Conservation (phyloP, 208 protist species). For the Trypanosoma cruzi region DNA sequence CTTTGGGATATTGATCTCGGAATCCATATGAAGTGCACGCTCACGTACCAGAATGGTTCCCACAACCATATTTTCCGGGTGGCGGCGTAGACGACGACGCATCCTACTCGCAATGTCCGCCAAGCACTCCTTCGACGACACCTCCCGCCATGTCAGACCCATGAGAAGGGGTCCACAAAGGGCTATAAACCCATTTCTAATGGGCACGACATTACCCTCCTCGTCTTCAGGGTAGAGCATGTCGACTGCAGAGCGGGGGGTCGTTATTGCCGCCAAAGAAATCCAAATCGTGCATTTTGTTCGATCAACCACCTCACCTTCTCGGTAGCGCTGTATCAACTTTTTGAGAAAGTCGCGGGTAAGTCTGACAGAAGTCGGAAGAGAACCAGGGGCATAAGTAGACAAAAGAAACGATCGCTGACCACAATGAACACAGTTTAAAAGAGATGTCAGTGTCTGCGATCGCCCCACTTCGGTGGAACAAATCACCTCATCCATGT, state of each 20-base stretch:
- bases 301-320: neutral
- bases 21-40: too few species aligned
- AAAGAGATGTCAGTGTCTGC: neutral
- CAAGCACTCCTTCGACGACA: neutral
- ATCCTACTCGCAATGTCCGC: neutral
- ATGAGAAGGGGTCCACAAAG: constrained; percentile 4
- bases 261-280: neutral
- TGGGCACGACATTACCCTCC: neutral
- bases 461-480: neutral
- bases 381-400: neutral
- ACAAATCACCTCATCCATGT: neutral
- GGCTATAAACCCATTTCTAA: constrained; percentile 5
- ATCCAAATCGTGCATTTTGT: constrained; percentile 1
- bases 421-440: neutral
- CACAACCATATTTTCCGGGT: neutral
- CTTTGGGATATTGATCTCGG: neutral
- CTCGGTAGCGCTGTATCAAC: neutral
- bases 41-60: constrained; percentile 1
- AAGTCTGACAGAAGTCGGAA: neutral
- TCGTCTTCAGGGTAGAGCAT: neutral
- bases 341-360: neutral
- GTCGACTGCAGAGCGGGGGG: neutral
- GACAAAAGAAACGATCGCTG: neutral
- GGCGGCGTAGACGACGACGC: neutral
- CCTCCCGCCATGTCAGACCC: neutral